A percentile compares a stretch with the other conserved stretches of the same genome.
phyloP scores from a whole-genome alignment of 805 yeast genomes.

The Candida awuae region DNA sequence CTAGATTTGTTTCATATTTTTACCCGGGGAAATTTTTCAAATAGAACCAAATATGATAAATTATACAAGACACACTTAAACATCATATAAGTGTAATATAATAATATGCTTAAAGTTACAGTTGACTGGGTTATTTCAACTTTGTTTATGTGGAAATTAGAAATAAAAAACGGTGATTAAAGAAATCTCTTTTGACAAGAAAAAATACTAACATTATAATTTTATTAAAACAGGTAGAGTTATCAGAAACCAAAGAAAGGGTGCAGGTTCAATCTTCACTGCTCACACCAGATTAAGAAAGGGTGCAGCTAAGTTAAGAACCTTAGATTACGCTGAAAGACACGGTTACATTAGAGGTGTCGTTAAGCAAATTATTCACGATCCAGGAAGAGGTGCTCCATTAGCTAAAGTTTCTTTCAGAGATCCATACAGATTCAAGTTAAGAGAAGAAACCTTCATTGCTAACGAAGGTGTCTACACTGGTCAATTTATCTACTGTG shows the following conservation, averaged over 20 bases:
- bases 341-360: conserved; percentile 99
- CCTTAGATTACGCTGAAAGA: conserved; percentile 98
- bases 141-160: too few relatives aligned
- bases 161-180: too few relatives aligned
- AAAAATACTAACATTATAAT: conserved; percentile 1
- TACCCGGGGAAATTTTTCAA: too few relatives aligned
- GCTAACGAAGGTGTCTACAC: conserved; percentile 99
- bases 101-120: too few relatives aligned
- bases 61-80: too few relatives aligned
- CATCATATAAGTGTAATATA: too few relatives aligned
- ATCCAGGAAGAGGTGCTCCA: conserved; percentile 99
- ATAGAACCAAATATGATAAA: too few relatives aligned
- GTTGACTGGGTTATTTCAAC: too few relatives aligned
- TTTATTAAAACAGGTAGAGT: conserved; percentile 71
- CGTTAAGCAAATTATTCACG: conserved; percentile 97
- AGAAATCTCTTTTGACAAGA: too few relatives aligned
- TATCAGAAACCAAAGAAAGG: conserved; percentile 99
- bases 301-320: conserved; percentile 99
- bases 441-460: conserved; percentile 96
- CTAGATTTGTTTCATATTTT: conserved; percentile 1
- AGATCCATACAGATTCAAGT: conserved; percentile 98
- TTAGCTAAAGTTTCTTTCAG: conserved; percentile 98
- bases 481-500: conserved; percentile 98
- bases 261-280: conserved; percentile 99
- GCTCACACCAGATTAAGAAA: conserved; percentile 99